A percentile compares a stretch with the other conserved stretches of the same genome.
phyloP scores from a whole-genome alignment of 1,284 basidiomycete species.

The Moesziomyces antarcticus region DNA sequence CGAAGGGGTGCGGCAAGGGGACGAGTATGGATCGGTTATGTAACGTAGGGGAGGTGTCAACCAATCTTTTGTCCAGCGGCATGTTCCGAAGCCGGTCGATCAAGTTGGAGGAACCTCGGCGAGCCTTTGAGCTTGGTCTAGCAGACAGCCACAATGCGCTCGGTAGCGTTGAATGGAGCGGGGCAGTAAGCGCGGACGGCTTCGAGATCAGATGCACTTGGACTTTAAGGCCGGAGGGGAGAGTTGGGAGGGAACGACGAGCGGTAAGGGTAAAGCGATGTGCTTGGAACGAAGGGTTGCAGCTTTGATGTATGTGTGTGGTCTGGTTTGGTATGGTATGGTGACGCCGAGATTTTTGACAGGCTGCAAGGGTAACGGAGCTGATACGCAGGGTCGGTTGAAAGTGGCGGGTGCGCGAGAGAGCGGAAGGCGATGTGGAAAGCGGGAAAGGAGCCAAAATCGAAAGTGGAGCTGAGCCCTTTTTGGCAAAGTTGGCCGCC shows the following conservation, averaged over 20 bases:
- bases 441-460: constrained; percentile 15
- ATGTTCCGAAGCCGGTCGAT: constrained; percentile 26
- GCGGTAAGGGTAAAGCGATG: neutral
- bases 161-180: constrained; percentile 7
- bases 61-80: constrained; percentile 34
- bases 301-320: neutral
- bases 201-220: neutral
- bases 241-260: neutral
- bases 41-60: constrained; percentile 14
- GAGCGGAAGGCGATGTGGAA: constrained; percentile 12
- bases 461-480: constrained; percentile 14
- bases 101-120: constrained; percentile 22
- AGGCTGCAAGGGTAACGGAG: no score
- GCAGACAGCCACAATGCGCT: constrained; percentile 9
- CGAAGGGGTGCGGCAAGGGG: neutral
- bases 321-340: neutral
- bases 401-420: neutral
- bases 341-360: neutral
- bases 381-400: neutral
- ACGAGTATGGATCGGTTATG: constrained; percentile 6
- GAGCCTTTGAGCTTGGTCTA: constrained; percentile 2
- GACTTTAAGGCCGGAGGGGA: no score
- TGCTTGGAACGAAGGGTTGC: neutral
- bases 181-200: neutral
- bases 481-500: constrained; percentile 1